Percentiles rank a stretch among this genome's conserved stretches.
Conservation (phyloP, 345 rosid genomes). For the Dipteronia sinensis region DNA sequence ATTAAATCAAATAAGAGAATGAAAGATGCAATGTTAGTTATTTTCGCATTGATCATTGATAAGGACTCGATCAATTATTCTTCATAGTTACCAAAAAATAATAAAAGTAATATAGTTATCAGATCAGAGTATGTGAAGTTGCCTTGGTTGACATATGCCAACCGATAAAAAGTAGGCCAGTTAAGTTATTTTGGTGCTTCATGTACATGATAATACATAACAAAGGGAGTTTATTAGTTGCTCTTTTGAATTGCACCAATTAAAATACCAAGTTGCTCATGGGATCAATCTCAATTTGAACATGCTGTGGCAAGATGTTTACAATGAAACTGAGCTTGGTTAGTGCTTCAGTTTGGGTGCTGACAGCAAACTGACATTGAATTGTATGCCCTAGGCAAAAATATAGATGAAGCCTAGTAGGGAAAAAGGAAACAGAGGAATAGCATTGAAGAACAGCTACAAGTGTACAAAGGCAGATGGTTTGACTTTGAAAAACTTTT, state of each 20-base stretch:
- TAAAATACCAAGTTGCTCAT: not conserved
- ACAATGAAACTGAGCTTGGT: not conserved
- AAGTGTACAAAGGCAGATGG: slow-evolving; percentile 7
- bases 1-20: not conserved
- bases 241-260: too few species aligned
- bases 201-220: too few species aligned
- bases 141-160: not conserved
- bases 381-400: not conserved
- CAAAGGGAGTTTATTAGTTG: too few species aligned
- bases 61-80: too few species aligned
- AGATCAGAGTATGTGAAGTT: too few species aligned
- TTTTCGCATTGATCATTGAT: not conserved
- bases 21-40: not conserved
- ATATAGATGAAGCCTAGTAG: not conserved
- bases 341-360: not conserved
- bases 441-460: not conserved
- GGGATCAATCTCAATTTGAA: not conserved
- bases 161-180: too few species aligned
- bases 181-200: too few species aligned
- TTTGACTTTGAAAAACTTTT: slow-evolving; percentile 5
- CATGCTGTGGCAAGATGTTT: not conserved
- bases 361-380: not conserved
- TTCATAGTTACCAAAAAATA: too few species aligned
- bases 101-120: too few species aligned
- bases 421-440: not conserved